phyloP scores from a whole-genome alignment of 495 filamentous ascomycete species.

The Antarctomyces pellizariae region DNA sequence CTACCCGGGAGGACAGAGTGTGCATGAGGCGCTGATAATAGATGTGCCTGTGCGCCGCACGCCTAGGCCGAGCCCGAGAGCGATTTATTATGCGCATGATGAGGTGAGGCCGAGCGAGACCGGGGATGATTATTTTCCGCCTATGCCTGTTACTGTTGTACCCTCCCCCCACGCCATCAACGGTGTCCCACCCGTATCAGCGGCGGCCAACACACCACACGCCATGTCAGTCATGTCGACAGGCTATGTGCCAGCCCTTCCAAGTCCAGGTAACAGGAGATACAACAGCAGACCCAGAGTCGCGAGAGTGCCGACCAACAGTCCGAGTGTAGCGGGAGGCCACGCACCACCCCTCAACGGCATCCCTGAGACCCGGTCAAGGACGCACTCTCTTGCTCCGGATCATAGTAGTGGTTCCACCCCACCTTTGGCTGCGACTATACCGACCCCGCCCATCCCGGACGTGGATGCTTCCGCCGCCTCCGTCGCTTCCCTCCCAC shows the following conservation, averaged over 20 bases:
- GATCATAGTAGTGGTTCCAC: constrained; percentile 12
- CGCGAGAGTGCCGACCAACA: constrained; percentile 54
- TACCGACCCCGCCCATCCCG: constrained; percentile 31
- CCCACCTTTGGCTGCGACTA: constrained; percentile 23
- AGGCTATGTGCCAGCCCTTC: constrained; percentile 56
- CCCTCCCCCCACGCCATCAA: constrained; percentile 19
- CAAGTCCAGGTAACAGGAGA: constrained; percentile 52
- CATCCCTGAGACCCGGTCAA: constrained; percentile 15
- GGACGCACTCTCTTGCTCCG: constrained; percentile 28
- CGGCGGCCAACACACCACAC: constrained; percentile 14
- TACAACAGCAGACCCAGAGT: constrained; percentile 29
- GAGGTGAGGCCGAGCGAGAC: constrained; percentile 44
- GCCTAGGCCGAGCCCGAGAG: constrained; percentile 55
- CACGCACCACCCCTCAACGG: constrained; percentile 5
- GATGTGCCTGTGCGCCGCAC: constrained; percentile 64
- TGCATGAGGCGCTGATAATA: constrained; percentile 81
- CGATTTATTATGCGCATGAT: constrained; percentile 28
- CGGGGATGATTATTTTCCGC: constrained; percentile 71
- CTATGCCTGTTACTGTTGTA: constrained; percentile 35
- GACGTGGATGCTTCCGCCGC: constrained; percentile 11
- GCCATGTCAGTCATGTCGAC: constrained; percentile 63
- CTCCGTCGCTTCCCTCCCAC: constrained; percentile 17
- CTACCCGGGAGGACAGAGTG: constrained; percentile 68
- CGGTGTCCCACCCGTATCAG: constrained; percentile 11
- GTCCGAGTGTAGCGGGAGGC: constrained; percentile 40